Conservation (phyloP, 805 yeast species). For the Cyberlindnera xishuangbannaensis region DNA sequence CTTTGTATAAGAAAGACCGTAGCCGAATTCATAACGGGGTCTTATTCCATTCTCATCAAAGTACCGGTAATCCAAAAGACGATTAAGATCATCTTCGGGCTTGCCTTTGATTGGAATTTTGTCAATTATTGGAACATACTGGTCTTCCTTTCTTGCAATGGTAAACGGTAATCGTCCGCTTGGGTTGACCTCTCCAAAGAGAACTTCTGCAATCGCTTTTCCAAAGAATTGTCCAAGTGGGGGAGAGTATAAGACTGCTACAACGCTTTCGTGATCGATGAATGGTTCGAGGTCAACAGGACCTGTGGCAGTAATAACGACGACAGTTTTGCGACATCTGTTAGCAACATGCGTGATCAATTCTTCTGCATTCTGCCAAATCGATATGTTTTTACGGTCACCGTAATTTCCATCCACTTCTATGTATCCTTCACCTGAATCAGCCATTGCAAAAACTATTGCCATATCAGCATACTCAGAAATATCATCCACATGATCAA, state of each 20-base stretch:
- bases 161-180: slow-evolving; percentile 62
- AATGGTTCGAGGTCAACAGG: slow-evolving; percentile 52
- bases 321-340: slow-evolving; percentile 48
- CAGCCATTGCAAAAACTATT: slow-evolving; percentile 47
- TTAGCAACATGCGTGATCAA: slow-evolving; percentile 43
- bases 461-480: slow-evolving; percentile 48
- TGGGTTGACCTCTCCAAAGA: slow-evolving; percentile 58
- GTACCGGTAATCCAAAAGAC: slow-evolving; percentile 48
- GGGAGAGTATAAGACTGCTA: slow-evolving; percentile 49
- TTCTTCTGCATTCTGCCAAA: slow-evolving; percentile 56
- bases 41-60: slow-evolving; percentile 50
- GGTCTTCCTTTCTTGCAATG: slow-evolving; percentile 45
- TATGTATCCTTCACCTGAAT: slow-evolving; percentile 55
- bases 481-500: slow-evolving; percentile 36
- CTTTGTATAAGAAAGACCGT: slow-evolving; percentile 51
- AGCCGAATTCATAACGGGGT: slow-evolving; percentile 59
- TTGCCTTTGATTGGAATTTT: slow-evolving; percentile 30
- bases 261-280: slow-evolving; percentile 52
- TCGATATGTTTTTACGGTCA: slow-evolving; percentile 46
- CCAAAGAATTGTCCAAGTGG: slow-evolving; percentile 57
- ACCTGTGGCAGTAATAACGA: slow-evolving; percentile 56
- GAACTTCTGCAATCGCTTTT: slow-evolving; percentile 48
- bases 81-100: slow-evolving; percentile 31
- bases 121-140: slow-evolving; percentile 41
- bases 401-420: slow-evolving; percentile 55